phyloP scores from a whole-genome alignment of 2,329 filamentous ascomycete species.

The Colletotrichum chrysophilum region DNA sequence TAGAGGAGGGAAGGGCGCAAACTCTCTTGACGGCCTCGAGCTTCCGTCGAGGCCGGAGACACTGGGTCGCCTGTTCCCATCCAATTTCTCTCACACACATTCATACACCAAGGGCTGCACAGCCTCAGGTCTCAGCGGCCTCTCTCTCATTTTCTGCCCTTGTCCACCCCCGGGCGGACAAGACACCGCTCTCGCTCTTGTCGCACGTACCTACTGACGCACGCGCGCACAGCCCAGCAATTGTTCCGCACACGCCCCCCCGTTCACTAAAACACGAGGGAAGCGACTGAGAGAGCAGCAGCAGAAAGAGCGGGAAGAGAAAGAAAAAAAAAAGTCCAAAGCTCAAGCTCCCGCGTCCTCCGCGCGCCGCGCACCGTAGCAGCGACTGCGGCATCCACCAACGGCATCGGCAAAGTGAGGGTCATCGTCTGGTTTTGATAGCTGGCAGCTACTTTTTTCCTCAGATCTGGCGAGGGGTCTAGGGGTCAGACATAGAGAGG shows the following conservation, averaged over 20 bases:
- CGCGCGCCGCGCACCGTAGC: constrained; percentile 4
- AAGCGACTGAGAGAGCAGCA: not conserved
- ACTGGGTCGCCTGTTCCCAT: constrained; percentile 9
- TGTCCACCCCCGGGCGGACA: constrained; percentile 18
- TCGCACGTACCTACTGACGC: constrained; percentile 22
- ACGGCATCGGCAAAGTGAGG: constrained; percentile 5
- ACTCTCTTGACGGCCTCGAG: constrained; percentile 7
- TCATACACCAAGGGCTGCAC: constrained; percentile 20
- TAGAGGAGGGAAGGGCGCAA: not conserved
- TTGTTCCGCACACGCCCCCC: constrained; percentile 4
- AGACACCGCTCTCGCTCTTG: constrained; percentile 18
- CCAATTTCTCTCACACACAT: constrained; percentile 20
- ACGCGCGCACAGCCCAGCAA: constrained; percentile 19
- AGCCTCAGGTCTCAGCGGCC: constrained; percentile 18
- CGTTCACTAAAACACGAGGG: not conserved
- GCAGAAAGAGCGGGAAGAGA: not conserved
- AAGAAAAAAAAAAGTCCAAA: not conserved
- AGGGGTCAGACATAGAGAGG: not conserved
- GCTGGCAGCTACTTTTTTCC: not conserved
- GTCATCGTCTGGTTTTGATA: not conserved
- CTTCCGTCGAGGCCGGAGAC: constrained; percentile 8
- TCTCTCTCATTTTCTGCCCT: constrained; percentile 21
- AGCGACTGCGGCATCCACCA: not conserved
- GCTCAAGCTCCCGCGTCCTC: constrained; percentile 19
- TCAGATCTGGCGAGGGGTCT: not conserved